Evolutionary conservation across 2,329 filamentous ascomycete genomes (phyloP).

Genomic region (Sporothrix inflata): DNA sequence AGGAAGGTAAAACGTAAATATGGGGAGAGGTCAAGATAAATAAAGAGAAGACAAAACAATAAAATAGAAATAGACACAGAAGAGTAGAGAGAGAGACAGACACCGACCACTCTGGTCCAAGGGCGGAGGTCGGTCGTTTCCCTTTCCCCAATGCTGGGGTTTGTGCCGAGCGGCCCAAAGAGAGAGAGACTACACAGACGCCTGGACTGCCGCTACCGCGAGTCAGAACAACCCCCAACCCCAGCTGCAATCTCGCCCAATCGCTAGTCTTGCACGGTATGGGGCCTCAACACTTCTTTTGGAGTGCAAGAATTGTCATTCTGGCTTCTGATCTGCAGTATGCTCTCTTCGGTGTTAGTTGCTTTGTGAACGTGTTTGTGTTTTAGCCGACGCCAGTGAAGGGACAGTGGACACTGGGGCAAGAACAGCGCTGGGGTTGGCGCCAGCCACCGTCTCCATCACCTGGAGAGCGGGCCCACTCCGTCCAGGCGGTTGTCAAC

Average conservation of each 20-base stretch:
- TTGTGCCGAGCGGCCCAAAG: not conserved
- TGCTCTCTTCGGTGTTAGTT: not conserved
- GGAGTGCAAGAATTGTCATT: not conserved
- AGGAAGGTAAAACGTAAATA: not conserved
- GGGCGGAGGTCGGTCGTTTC: not conserved
- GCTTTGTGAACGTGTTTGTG: not conserved
- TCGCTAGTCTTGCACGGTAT: not conserved
- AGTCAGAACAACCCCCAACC: not conserved
- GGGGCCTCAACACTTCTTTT: not conserved
- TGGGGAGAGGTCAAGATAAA: not conserved
- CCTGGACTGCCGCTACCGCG: not conserved
- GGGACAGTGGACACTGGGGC: not conserved
- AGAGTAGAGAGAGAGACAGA: not conserved
- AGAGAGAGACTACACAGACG: not conserved
- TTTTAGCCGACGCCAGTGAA: constrained; percentile 15
- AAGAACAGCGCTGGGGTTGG: not conserved
- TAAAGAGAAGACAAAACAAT: not conserved
- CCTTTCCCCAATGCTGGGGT: not conserved
- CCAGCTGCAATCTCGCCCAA: not conserved
- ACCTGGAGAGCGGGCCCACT: constrained; percentile 7
- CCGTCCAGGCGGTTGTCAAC: not conserved
- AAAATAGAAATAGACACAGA: not conserved
- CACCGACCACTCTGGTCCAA: not conserved
- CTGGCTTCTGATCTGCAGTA: not conserved
- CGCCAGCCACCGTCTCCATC: not conserved